Evolutionary conservation across 2,329 filamentous ascomycete genomes (phyloP).

Genomic region (Elsinoe arachidis): DNA sequence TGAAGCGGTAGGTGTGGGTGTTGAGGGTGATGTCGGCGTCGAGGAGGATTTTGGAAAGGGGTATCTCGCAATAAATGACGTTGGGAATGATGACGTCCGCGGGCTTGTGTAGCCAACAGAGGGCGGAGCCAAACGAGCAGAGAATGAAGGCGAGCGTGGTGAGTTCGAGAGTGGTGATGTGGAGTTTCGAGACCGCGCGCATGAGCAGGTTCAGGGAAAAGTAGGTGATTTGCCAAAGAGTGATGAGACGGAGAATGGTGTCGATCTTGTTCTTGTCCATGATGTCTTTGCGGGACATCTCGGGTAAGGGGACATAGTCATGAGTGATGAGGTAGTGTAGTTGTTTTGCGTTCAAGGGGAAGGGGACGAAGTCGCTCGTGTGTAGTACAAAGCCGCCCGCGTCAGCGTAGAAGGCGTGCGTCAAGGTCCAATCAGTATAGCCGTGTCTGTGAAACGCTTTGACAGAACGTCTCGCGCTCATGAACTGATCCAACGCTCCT

Average conservation of each 20-base stretch:
- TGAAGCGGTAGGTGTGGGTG: not conserved
- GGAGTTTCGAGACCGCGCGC: too few species aligned
- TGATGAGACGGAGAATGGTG: constrained; percentile 8
- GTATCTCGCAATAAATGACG: not conserved
- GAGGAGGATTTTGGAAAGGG: not conserved
- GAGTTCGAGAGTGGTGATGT: constrained; percentile 14
- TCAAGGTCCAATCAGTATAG: constrained; percentile 12
- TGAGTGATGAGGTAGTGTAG: constrained; percentile 14
- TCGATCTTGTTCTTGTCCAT: constrained; percentile 14
- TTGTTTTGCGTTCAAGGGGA: constrained; percentile 10
- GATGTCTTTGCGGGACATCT: constrained; percentile 2
- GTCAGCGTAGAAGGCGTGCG: constrained; percentile 15
- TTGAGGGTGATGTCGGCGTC: not conserved
- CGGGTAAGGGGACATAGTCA: constrained; percentile 4
- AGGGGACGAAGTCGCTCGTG: constrained; percentile 4
- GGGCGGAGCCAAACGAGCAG: not conserved
- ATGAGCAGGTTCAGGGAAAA: constrained; percentile 10
- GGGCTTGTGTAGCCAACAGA: constrained; percentile 13
- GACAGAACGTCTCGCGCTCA: constrained; percentile 1
- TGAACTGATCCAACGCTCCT: constrained; percentile 1
- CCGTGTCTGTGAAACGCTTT: not conserved
- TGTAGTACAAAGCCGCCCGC: constrained; percentile 14
- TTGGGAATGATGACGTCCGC: constrained; percentile 5
- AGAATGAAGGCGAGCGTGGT: constrained; percentile 13
- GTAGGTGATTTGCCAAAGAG: constrained; percentile 13